These are phyloP conservation scores for Paralagenidium karlingii DNA, from an alignment of 352 stramenopile species.

Conservation along the genomic window DNA sequence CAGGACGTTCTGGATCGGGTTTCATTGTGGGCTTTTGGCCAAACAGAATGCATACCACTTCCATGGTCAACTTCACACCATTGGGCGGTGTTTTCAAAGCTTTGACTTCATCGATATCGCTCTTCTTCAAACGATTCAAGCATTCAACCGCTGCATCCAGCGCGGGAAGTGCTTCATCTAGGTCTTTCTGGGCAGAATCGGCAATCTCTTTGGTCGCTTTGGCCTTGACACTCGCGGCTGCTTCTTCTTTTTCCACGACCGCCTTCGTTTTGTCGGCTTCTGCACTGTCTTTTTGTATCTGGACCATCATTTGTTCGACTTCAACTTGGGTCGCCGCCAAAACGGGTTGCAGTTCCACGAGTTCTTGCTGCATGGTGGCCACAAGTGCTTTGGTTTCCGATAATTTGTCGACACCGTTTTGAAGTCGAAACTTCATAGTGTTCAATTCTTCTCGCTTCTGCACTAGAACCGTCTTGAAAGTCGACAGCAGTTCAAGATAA, in stretches of 20 bases:
- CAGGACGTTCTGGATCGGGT: slow-evolving; percentile 70
- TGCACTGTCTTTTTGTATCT: slow-evolving; percentile 83
- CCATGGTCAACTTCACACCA: slow-evolving; percentile 88
- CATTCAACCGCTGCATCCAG: slow-evolving; percentile 81
- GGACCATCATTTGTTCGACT: slow-evolving; percentile 84
- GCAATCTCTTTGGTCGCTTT: slow-evolving; percentile 84
- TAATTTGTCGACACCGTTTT: slow-evolving; percentile 82
- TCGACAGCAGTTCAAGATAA: slow-evolving; percentile 87
- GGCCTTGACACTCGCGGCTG: slow-evolving; percentile 73
- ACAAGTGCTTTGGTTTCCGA: slow-evolving; percentile 71
- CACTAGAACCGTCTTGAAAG: slow-evolving; percentile 83
- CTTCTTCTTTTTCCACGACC: slow-evolving; percentile 82
- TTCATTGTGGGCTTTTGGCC: slow-evolving; percentile 84
- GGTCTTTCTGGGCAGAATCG: slow-evolving; percentile 74
- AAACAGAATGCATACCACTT: slow-evolving; percentile 87
- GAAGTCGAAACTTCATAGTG: slow-evolving; percentile 68
- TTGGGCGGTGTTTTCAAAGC: slow-evolving; percentile 82
- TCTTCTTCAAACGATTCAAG: slow-evolving; percentile 85
- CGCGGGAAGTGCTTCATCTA: slow-evolving; percentile 79
- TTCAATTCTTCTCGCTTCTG: slow-evolving; percentile 85
- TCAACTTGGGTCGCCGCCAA: slow-evolving; percentile 65
- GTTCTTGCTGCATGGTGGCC: slow-evolving; percentile 72
- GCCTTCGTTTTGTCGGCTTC: slow-evolving; percentile 82
- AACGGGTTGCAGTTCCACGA: slow-evolving; percentile 73
- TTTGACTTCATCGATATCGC: slow-evolving; percentile 89